Conservation (phyloP, 495 filamentous ascomycete species). For the Penicillium desertorum region DNA sequence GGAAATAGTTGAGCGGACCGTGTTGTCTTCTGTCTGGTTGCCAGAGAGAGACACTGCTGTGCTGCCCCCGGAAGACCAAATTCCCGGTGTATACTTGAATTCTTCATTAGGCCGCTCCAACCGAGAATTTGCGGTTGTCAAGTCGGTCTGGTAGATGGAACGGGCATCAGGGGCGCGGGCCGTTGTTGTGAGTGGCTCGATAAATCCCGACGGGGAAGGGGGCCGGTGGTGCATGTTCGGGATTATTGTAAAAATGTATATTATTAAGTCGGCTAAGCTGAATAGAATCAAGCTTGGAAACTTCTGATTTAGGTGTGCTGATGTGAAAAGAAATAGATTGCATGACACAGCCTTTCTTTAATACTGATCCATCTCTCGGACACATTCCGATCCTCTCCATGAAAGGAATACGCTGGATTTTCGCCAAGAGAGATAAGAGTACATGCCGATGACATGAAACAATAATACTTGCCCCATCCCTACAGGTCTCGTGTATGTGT, state of each 20-base stretch:
- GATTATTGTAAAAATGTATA: background rate
- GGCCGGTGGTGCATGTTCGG: conserved; percentile 4
- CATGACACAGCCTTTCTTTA: conserved; percentile 1
- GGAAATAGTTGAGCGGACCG: conserved; percentile 14
- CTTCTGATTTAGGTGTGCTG: background rate
- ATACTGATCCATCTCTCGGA: conserved; percentile 11
- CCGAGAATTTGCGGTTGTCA: background rate
- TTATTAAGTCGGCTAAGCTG: background rate
- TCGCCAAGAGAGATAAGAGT: conserved; percentile 18
- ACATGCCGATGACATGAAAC: conserved; percentile 2
- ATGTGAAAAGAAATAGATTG: background rate
- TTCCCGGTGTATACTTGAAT: conserved; percentile 20
- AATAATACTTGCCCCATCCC: conserved; percentile 12
- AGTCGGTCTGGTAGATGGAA: background rate
- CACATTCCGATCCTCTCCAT: conserved; percentile 11
- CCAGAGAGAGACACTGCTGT: conserved; percentile 28
- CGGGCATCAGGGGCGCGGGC: background rate
- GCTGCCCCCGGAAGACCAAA: conserved; percentile 30
- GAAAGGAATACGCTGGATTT: conserved; percentile 7
- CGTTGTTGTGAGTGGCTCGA: background rate
- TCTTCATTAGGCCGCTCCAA: conserved; percentile 14
- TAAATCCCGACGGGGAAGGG: background rate
- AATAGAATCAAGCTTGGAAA: background rate
- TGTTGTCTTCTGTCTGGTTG: conserved; percentile 15
- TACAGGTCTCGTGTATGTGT: conserved; percentile 11